phyloP scores from a whole-genome alignment of 352 stramenopile genomes.

The Globisporangium yorkense region DNA sequence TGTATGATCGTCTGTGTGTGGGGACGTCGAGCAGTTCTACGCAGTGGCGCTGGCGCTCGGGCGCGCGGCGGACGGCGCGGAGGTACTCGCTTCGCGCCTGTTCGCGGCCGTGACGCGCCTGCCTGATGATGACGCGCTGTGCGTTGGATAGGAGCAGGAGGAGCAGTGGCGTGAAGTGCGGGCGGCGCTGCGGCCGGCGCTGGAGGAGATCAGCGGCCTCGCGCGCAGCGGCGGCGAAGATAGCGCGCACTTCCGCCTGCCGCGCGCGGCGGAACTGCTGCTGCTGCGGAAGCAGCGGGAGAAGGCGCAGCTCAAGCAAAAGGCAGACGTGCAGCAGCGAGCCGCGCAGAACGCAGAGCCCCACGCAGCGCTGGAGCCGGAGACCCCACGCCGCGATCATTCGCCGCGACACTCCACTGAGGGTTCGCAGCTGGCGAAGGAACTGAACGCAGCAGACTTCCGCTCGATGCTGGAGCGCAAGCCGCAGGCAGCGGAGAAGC shows the following conservation, averaged over 20 bases:
- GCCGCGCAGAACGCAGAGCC: not conserved
- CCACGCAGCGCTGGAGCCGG: not conserved
- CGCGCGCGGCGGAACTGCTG: conserved; percentile 23
- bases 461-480: conserved; percentile 49
- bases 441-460: conserved; percentile 48
- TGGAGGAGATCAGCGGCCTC: conserved; percentile 20
- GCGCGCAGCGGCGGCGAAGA: not conserved
- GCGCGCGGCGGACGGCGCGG: not conserved
- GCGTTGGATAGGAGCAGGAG: not conserved
- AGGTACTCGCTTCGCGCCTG: not conserved
- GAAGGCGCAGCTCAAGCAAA: too few relatives aligned
- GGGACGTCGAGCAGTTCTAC: not conserved
- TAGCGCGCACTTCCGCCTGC: conserved; percentile 12
- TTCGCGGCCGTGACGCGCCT: not conserved
- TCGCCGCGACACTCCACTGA: not conserved
- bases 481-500: conserved; percentile 29
- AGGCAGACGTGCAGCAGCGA: not conserved
- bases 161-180: conserved; percentile 21
- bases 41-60: conserved; percentile 8
- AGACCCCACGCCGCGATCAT: not conserved
- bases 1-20: not conserved
- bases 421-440: not conserved
- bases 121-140: not conserved
- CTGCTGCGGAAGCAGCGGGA: conserved; percentile 12
- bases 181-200: conserved; percentile 12